Evolutionary conservation across 306 rosid species (phyloP), one percentile per base, ranked within the genome.

Genomic region (Mimosa pudica): DNA sequence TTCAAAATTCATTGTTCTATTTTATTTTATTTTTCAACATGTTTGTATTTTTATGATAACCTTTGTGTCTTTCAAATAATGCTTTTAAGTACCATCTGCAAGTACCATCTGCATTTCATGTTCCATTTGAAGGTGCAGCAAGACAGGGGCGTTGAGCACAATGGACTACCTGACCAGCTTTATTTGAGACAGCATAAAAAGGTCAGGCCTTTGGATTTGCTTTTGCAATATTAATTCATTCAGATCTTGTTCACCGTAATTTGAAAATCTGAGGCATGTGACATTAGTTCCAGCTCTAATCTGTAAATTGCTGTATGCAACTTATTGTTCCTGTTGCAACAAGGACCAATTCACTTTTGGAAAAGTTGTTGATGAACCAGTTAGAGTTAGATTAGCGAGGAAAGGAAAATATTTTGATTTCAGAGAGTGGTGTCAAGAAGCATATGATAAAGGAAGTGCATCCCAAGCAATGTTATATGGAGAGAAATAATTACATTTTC

Each of bases 111-210:
- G 75, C 81, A 73, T 81, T 70, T 77, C 69, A 54, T 79, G 41
- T 77, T 79, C n/a, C 76, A 33, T 80, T 78, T 84, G 52, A 74
- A 70, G 55, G 52, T 68, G 87, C 90, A 92, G 90, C 86, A 77
- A 82, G 74, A 77, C 20, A 77, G 89, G 64, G 92, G 65, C 66
- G 82, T 76, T 82, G 88, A 83, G 49, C 52, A 74, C 70, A 74
- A 61, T 64, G 87, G 83, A 84, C 87, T 83, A 48, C 69, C 84
- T 6, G 88, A 87, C 81, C 89, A 83, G 20, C 84, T 20, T 42
- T 89, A 85, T 79, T 78, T 82, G 71, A 85, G 91, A 77, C 96
- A 81, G 63, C 97, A 91, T 81, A 95, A 92, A 74, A 94, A 87
- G 98, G 98, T 92, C 71, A 44, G 73, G 48, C 20, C 42, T 65